Conservation (phyloP, 2,329 filamentous ascomycete species). For the Aspergillus floridensis region DNA sequence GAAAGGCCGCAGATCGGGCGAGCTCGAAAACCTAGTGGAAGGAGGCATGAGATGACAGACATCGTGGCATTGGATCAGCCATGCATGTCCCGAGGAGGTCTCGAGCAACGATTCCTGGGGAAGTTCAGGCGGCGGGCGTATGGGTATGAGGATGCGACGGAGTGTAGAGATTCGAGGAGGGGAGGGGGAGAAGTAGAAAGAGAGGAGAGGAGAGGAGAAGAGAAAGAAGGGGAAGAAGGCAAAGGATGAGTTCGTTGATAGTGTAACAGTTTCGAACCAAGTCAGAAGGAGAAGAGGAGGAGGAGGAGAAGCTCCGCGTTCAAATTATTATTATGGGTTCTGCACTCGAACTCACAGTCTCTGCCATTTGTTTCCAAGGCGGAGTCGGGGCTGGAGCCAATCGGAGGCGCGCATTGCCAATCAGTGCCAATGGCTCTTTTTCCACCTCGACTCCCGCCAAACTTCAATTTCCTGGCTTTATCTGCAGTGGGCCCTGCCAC, state of each 20-base stretch:
- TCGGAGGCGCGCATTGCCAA: constrained; percentile 35
- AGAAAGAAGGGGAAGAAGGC: too few species aligned
- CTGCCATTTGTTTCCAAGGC: constrained; percentile 18
- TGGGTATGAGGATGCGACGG: background rate
- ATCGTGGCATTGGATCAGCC: constrained; percentile 52
- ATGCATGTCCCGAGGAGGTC: constrained; percentile 30
- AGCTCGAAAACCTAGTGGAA: constrained; percentile 55
- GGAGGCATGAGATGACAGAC: constrained; percentile 64
- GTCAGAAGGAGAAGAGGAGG: background rate
- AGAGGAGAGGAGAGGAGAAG: background rate
- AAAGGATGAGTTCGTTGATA: too few species aligned
- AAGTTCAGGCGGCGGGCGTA: background rate
- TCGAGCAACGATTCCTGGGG: constrained; percentile 15
- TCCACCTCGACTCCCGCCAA: constrained; percentile 18
- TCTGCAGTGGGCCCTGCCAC: too few species aligned
- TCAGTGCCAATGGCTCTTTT: constrained; percentile 39
- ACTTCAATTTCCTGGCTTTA: too few species aligned
- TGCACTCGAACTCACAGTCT: background rate
- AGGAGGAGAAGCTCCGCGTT: constrained; percentile 12
- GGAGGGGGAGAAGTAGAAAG: background rate
- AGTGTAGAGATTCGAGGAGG: background rate
- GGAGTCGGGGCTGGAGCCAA: constrained; percentile 36
- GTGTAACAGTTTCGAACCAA: too few species aligned
- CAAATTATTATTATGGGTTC: constrained; percentile 19
- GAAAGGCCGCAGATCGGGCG: constrained; percentile 48